Conservation (phyloP, 257 asterid genomes). For the Fraxinus anomala region DNA sequence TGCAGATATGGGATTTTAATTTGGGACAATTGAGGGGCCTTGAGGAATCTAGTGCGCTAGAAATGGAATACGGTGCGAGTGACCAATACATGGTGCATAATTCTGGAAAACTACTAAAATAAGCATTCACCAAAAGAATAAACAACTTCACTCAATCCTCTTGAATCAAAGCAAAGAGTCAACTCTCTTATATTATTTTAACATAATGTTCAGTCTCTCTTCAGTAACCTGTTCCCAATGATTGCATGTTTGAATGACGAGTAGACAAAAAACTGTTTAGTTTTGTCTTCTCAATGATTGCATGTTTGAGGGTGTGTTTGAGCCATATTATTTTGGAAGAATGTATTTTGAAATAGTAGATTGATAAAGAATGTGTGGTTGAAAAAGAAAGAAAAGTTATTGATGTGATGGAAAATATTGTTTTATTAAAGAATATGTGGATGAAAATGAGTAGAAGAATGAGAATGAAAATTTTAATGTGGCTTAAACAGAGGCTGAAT, state of each 20-base stretch:
- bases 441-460: too few relatives aligned
- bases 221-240: neutral
- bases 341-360: too few relatives aligned
- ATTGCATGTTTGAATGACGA: neutral
- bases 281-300: neutral
- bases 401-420: too few relatives aligned
- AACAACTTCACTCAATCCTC: neutral
- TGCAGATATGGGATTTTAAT: constrained; percentile 97
- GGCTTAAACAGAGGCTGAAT: neutral
- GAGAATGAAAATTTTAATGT: too few relatives aligned
- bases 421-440: too few relatives aligned
- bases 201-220: neutral
- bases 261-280: neutral
- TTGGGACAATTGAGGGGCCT: constrained; percentile 68
- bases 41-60: constrained; percentile 52
- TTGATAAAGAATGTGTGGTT: too few relatives aligned
- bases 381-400: too few relatives aligned
- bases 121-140: neutral
- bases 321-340: too few relatives aligned
- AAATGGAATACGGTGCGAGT: constrained; percentile 54
- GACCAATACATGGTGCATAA: constrained; percentile 53
- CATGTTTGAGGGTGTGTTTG: neutral
- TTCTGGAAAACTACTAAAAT: constrained; percentile 35
- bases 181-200: neutral
- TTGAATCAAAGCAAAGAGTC: neutral